phyloP scores from a whole-genome alignment of 768 basidiomycete species.

The Polyporus arcularius region DNA sequence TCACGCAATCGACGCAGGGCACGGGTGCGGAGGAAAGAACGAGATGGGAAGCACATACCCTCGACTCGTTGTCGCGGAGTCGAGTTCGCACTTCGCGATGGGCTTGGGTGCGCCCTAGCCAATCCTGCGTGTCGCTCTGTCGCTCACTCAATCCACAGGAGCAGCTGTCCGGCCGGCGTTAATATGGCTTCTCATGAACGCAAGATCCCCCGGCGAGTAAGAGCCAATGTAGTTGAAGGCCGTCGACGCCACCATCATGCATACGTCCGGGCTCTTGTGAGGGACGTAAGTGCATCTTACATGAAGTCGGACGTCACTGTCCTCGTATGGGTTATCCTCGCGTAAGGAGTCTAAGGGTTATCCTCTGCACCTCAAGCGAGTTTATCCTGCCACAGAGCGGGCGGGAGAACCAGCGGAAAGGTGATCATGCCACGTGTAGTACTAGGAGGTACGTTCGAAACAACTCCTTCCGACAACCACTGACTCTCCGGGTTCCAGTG shows the following conservation, averaged over 20 bases:
- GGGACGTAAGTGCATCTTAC: background rate
- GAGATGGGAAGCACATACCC: too few relatives aligned
- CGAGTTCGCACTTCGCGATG: too few relatives aligned
- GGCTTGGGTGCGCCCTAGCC: too few relatives aligned
- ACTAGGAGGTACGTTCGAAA: background rate
- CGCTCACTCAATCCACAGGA: background rate
- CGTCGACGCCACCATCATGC: background rate
- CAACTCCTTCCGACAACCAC: background rate
- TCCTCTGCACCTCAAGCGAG: too few relatives aligned
- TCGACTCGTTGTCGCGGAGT: too few relatives aligned
- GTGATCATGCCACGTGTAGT: background rate
- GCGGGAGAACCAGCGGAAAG: background rate
- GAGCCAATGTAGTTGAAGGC: background rate
- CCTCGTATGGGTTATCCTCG: slow-evolving; percentile 1
- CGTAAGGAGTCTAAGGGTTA: background rate
- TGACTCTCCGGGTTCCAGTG: background rate
- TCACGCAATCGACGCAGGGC: background rate
- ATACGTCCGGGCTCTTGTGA: background rate
- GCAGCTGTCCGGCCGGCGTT: background rate
- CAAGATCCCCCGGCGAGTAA: background rate
- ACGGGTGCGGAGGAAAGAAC: too few relatives aligned
- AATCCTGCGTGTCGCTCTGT: background rate
- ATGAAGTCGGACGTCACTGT: background rate
- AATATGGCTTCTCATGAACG: background rate
- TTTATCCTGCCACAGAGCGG: background rate